Conservation (phyloP, 805 yeast species). For the Clavispora asparagi region DNA sequence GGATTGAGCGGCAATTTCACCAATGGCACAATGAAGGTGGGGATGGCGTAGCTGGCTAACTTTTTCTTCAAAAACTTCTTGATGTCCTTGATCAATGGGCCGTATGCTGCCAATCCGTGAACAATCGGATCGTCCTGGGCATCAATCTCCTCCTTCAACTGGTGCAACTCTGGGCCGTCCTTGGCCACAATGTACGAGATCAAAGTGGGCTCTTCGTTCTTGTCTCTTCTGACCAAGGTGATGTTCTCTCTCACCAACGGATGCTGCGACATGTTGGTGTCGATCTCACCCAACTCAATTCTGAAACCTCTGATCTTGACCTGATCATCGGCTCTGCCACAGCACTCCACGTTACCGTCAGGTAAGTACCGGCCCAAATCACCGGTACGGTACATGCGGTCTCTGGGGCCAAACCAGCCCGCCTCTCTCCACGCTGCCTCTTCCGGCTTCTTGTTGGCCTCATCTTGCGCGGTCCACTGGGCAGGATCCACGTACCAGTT, state of each 20-base stretch:
- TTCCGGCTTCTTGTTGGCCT: conserved; percentile 32
- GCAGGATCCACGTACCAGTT: conserved; percentile 82
- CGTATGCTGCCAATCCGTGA: conserved; percentile 69
- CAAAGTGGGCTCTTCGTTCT: conserved; percentile 86
- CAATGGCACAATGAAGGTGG: conserved; percentile 86
- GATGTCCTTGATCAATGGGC: conserved; percentile 74
- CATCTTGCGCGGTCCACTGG: conserved; percentile 58
- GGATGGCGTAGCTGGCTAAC: conserved; percentile 90
- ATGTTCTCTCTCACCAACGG: conserved; percentile 87
- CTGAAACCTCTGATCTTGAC: conserved; percentile 98
- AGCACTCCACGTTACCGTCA: conserved; percentile 96
- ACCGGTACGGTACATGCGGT: conserved; percentile 93
- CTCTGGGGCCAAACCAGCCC: conserved; percentile 90
- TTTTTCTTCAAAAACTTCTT: conserved; percentile 74
- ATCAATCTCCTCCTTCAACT: conserved; percentile 46
- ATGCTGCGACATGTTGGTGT: conserved; percentile 93
- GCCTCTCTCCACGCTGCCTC: conserved; percentile 62
- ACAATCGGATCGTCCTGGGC: conserved; percentile 60
- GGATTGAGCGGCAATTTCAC: conserved; percentile 88
- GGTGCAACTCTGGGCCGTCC: conserved; percentile 39
- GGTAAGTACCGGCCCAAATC: conserved; percentile 95
- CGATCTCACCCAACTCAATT: conserved; percentile 97
- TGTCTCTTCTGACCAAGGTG: conserved; percentile 87
- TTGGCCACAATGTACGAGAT: conserved; percentile 88
- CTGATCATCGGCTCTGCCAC: conserved; percentile 99